A percentile compares a stretch with the other conserved stretches of the same genome.
Conservation (phyloP, 345 rosid genomes). For the Syzygium jambos region DNA sequence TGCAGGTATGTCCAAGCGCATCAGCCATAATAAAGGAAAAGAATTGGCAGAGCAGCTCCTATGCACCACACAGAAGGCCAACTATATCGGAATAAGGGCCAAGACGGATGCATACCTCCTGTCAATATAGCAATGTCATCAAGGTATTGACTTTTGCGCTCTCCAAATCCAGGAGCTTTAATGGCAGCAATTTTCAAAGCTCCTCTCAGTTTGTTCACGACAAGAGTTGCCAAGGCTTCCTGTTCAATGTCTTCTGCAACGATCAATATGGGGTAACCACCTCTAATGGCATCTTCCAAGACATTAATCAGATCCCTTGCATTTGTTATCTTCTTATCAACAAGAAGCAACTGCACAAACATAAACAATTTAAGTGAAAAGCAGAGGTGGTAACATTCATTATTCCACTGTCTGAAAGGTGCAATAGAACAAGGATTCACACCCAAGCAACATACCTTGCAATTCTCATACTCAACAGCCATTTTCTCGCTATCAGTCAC, state of each 20-base stretch:
- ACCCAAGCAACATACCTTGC: constrained; percentile 55
- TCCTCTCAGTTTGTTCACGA: constrained; percentile 91
- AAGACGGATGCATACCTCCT: constrained; percentile 38
- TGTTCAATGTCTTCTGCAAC: constrained; percentile 97
- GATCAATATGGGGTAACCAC: constrained; percentile 63
- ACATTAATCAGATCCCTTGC: constrained; percentile 87
- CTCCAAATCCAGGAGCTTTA: constrained; percentile 97
- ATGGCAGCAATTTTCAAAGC: constrained; percentile 91
- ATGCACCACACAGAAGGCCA: neutral
- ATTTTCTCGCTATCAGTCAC: constrained; percentile 97
- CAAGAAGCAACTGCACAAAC: constrained; percentile 73
- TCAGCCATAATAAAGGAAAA: neutral
- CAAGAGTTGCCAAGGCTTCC: constrained; percentile 96
- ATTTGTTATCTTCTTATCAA: constrained; percentile 93
- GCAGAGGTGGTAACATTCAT: neutral
- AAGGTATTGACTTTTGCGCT: constrained; percentile 93
- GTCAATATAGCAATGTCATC: constrained; percentile 96
- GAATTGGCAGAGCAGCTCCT: neutral
- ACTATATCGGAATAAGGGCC: neutral
- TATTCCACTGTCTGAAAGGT: neutral
- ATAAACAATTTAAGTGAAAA: neutral
- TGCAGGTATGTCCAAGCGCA: constrained; percentile 3
- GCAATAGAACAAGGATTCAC: neutral
- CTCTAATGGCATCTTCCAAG: constrained; percentile 86
- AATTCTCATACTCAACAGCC: constrained; percentile 92